Base-by-base conservation (phyloP, 176 grass and related monocot genomes). In the Phyllostachys edulis region DNA sequence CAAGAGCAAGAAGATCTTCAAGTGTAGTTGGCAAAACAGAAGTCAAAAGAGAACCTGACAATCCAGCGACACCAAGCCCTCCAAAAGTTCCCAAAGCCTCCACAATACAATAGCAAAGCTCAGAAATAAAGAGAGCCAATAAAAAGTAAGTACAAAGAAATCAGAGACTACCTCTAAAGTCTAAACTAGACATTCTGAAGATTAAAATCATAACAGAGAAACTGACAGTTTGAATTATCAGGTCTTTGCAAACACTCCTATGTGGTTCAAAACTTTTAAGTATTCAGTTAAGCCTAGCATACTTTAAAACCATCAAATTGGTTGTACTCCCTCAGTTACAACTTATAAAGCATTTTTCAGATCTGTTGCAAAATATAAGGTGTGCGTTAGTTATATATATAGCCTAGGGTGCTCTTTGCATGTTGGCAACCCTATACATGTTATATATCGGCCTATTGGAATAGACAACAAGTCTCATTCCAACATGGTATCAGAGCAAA, bases 1-100 rank as follows among this genome's bases (percentile, higher is more conserved):
- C 90, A 86, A 99, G 93, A 86, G 96, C 96, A 86, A 99, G 91
- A 85, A 99, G 96, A 89, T 99, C 96, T 82, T 99, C 96, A 24
- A 94, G 46, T 16, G 96, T 99, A 68, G 91, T 92, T 55, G 93
- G 84, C 49, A 99, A 81, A 78, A 99, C 91, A 67, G 96, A 96
- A 70, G 96, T 96, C 69, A 99, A 86, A 37, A 99, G 91, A 86
- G 93, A 99, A 76, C 88, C 93, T 36, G 96, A 99, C 21, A 99
- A 54, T 76, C 96, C 96, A 54, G 96, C 93, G 74, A 92, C 76
- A 20, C 96, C 96, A 81, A 99, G 81, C 64, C 96, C 93, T 85
- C 96, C 96, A 96, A 99, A 99, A 51, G 96, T 96, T 80, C 86
- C 88, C 6, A 93, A 77, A 85, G 88, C 91, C 96, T 99, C 88